Conservation (phyloP, 1,284 basidiomycete genomes). For the Leccinum griseonigrum region DNA sequence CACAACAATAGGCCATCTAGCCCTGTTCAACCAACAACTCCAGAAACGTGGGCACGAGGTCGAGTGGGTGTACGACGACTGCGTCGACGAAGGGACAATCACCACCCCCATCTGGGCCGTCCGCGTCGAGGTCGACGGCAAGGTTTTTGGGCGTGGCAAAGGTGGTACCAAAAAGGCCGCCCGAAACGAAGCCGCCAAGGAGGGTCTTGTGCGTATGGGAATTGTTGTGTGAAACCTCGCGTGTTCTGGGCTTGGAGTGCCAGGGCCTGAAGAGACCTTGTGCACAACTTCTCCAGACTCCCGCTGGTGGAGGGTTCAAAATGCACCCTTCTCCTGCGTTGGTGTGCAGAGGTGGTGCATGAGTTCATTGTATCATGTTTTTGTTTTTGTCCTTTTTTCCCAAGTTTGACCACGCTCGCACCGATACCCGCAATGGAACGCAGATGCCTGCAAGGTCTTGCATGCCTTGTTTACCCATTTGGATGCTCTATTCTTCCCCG, state of each 20-base stretch:
- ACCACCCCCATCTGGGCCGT: conserved; percentile 73
- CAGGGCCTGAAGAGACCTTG: conserved; percentile 18
- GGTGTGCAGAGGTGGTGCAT: conserved; percentile 54
- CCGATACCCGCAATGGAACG: neutral
- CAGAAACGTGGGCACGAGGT: conserved; percentile 54
- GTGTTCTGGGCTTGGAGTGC: conserved; percentile 5
- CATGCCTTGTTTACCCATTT: neutral
- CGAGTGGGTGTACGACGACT: conserved; percentile 66
- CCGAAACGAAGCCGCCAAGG: conserved; percentile 67
- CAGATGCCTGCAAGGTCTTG: neutral
- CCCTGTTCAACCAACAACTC: conserved; percentile 72
- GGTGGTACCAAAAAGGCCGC: conserved; percentile 76
- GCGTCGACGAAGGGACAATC: conserved; percentile 42
- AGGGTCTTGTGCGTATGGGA: conserved; percentile 50
- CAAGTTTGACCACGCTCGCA: neutral
- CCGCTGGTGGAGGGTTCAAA: conserved; percentile 41
- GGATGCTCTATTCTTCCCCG: neutral
- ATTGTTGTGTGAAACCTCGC: conserved; percentile 33
- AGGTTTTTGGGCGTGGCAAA: conserved; percentile 54
- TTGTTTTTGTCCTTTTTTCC: neutral
- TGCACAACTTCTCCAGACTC: conserved; percentile 57
- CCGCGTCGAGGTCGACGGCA: conserved; percentile 56
- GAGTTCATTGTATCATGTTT: conserved; percentile 17
- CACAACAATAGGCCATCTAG: conserved; percentile 58
- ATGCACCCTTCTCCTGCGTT: conserved; percentile 39